phyloP scores from a whole-genome alignment of 352 stramenopile species.

The Pythium grandisporangium region DNA sequence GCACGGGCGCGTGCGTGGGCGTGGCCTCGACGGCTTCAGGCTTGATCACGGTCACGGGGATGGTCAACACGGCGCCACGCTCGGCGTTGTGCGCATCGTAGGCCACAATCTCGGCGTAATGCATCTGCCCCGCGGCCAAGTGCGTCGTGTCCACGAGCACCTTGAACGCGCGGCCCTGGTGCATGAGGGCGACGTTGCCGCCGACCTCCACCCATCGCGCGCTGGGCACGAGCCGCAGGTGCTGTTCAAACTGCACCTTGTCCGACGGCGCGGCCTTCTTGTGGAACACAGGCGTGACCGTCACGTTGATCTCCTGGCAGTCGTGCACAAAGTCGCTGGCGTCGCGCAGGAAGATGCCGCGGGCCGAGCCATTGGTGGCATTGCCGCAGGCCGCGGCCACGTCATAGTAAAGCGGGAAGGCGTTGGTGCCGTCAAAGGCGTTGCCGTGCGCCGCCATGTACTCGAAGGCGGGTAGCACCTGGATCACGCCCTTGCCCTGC shows the following conservation, averaged over 20 bases:
- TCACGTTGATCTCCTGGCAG: slow-evolving; percentile 75
- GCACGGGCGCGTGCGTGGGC: slow-evolving; percentile 20
- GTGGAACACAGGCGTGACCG: slow-evolving; percentile 84
- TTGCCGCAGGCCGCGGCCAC: slow-evolving; percentile 12
- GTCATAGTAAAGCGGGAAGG: slow-evolving; percentile 40
- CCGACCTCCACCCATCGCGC: slow-evolving; percentile 85
- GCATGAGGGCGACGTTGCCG: slow-evolving; percentile 81
- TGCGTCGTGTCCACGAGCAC: slow-evolving; percentile 83
- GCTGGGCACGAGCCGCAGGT: slow-evolving; percentile 74
- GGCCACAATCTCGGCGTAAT: slow-evolving; percentile 82
- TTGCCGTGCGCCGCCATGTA: slow-evolving; percentile 41
- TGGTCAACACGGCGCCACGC: slow-evolving; percentile 75
- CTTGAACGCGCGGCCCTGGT: slow-evolving; percentile 81
- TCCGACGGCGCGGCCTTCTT: slow-evolving; percentile 70
- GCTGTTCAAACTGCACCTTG: slow-evolving; percentile 85
- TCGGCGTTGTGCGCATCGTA: slow-evolving; percentile 58
- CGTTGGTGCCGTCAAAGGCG: slow-evolving; percentile 46
- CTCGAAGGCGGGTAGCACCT: slow-evolving; percentile 71
- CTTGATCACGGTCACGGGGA: slow-evolving; percentile 89
- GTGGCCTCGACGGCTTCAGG: slow-evolving; percentile 44
- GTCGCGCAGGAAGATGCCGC: slow-evolving; percentile 82
- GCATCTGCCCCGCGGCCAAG: slow-evolving; percentile 67
- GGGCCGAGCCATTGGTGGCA: slow-evolving; percentile 23
- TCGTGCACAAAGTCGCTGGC: slow-evolving; percentile 63
- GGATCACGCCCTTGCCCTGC: slow-evolving; percentile 75